phyloP scores from a whole-genome alignment of 345 rosid genomes.

The Bruguiera sexangula region DNA sequence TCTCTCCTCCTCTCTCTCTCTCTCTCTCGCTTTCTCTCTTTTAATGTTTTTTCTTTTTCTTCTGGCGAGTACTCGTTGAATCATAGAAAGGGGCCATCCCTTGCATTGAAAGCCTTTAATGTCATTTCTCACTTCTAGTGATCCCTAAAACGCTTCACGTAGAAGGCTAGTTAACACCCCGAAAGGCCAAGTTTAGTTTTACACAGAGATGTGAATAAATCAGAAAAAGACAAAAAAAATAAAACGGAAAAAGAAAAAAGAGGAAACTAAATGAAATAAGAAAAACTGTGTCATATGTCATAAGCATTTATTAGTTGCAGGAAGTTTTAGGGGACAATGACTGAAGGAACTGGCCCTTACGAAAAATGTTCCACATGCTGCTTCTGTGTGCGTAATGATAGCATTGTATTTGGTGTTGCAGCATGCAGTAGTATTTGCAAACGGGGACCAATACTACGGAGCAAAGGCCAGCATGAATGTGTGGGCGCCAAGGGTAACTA shows the following conservation, averaged over 20 bases:
- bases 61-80: neutral
- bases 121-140: neutral
- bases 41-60: neutral
- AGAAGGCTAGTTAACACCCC: neutral
- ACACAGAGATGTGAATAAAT: neutral
- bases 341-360: neutral
- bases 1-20: neutral
- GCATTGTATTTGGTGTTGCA: conserved; percentile 7
- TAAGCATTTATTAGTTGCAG: conserved; percentile 9
- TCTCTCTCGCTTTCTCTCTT: neutral
- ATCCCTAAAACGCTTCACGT: neutral
- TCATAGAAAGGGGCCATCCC: neutral
- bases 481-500: conserved; percentile 30
- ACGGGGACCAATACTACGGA: conserved; percentile 35
- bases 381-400: no score
- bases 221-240: neutral
- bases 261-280: neutral
- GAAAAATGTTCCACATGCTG: neutral
- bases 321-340: neutral
- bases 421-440: conserved; percentile 36
- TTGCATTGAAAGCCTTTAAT: neutral
- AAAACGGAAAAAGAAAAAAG: no score
- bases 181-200: conserved; percentile 4
- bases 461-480: conserved; percentile 35
- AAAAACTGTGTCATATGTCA: conserved; percentile 3